These are phyloP conservation scores for Epichloe bromicola DNA, from an alignment of 2,329 filamentous ascomycete species.

Conservation along the genomic window DNA sequence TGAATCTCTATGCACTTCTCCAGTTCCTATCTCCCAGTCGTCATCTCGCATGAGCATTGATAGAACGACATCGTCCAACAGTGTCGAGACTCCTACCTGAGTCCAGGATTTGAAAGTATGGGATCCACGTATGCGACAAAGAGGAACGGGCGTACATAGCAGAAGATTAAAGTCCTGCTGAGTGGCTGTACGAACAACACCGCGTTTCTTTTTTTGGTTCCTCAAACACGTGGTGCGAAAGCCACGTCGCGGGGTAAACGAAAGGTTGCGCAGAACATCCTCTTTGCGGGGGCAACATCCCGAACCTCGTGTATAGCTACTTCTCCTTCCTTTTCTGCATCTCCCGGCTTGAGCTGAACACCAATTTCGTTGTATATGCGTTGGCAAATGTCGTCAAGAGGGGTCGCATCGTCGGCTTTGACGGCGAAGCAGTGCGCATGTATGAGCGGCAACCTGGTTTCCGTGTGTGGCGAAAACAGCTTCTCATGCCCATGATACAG, in stretches of 20 bases:
- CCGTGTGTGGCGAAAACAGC: slow-evolving; percentile 49
- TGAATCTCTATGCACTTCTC: too few relatives aligned
- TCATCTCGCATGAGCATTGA: too few relatives aligned
- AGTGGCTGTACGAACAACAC: too few relatives aligned
- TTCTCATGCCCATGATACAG: slow-evolving; percentile 60
- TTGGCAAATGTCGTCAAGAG: slow-evolving; percentile 36
- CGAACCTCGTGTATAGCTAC: slow-evolving; percentile 57
- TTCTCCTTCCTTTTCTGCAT: slow-evolving; percentile 33
- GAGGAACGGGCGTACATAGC: too few relatives aligned
- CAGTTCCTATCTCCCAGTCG: too few relatives aligned
- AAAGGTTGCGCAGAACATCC: slow-evolving; percentile 95
- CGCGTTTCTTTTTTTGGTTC: not conserved
- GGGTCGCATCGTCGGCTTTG: slow-evolving; percentile 62
- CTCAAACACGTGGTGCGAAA: slow-evolving; percentile 38
- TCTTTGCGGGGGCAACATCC: slow-evolving; percentile 83
- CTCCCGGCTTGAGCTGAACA: slow-evolving; percentile 27
- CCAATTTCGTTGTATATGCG: slow-evolving; percentile 29
- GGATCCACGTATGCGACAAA: too few relatives aligned
- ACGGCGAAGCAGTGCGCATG: slow-evolving; percentile 93
- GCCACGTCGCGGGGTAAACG: slow-evolving; percentile 71
- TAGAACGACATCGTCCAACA: too few relatives aligned
- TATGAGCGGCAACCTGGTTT: slow-evolving; percentile 58
- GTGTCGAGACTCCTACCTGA: too few relatives aligned
- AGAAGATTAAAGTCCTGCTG: too few relatives aligned
- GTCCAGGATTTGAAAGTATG: too few relatives aligned